Base-by-base conservation (phyloP, 1,139 yeast species). In the Hemisphaericaspora lyxosophila region DNA sequence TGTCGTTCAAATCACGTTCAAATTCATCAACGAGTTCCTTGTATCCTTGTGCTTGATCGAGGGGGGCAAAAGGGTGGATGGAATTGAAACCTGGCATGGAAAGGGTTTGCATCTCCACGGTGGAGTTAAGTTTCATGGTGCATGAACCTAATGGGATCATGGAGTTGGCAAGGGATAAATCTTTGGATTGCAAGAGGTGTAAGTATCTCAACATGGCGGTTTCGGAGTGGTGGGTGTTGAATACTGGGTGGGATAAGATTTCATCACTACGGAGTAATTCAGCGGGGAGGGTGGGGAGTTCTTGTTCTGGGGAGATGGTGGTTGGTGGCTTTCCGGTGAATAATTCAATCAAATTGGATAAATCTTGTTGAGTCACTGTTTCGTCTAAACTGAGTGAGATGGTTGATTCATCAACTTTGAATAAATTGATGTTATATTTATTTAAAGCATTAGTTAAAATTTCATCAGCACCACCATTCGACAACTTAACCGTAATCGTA, bases 71-170 rank as follows among this genome's bases (percentile, higher is more conserved):
- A 19, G 98, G 98, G 60, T 92, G 98, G 42, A 92, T 73, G 26
- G 80, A 75, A 41, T 82, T 77, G 62, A 92, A 89, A 46, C 94
- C 96, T 20, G 97, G 96, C 83, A 96, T 89, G 4, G 97, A 84
- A 44, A 92, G 75, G 32, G 97, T 90, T 48, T 80, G 79, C 97
- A 92, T 92, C 62, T 88, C 94, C 12, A 89, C 95, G 2, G 97
- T 90, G 37, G 96, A 85, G 58, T 92, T 92, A 55, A 92, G 75
- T 64, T 92, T 92, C 98, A 92, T 92, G 25, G 98, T 92, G 70
- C 98, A 92, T 7, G 96, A 88, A 25, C 98, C 98, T 48, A 92
- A 76, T 29, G 97, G 95, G 47, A 92, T 92, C 98, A 92, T 92
- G 11, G 97, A 86, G 59, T 89, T 86, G 19, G 97, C 96, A 46